Base-by-base conservation (phyloP, 148 eudicot species). In the Chenopodium quinoa region DNA sequence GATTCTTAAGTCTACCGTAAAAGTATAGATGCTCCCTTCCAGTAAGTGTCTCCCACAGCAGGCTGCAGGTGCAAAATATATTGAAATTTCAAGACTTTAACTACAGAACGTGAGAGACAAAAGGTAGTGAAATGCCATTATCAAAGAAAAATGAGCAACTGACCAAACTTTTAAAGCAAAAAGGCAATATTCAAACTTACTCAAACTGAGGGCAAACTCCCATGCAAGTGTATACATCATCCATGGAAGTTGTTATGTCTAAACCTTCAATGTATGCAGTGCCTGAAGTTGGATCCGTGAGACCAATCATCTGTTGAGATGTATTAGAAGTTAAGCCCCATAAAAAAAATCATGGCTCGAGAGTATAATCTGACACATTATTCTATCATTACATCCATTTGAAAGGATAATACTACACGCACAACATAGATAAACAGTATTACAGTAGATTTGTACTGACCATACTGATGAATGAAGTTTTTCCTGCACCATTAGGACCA, bases 401-500 rank as follows among this genome's bases (percentile, higher is more conserved):
- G 69, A 65, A 65, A 65, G 32, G 31, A 65, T n/a, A n/a, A 23
- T 65, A 65, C 13, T n/a, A 65, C 27, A 64, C 3, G 7, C 31
- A 65, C 29, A n/a, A 7, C 29, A 65, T n/a, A 65, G 69, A n/a
- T 65, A 65, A 9, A 40, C 44, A 40, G 44, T 40, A 6, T 40
- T 40, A 6, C 44, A 65, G 69, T 22, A 23, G 2, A 44, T 2
- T 2, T 77, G 4, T 64, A 60, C 84, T 82, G 23, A 83, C 98
- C 97, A 94, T 94, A 80, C 89, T 91, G 67, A 94, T 92, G 78
- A 94, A 92, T 63, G 98, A 91, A 62, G 98, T 91, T 88, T 92
- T 94, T n/a, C 98, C 98, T 2, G 98, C 98, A 89, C 92, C 98
- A 82, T 94, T 94, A 9, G 98, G 97, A 63, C 98, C 98, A 83